These are phyloP conservation scores for Alternaria postmessia DNA, from an alignment of 2,329 filamentous ascomycete species.

Conservation along the genomic window DNA sequence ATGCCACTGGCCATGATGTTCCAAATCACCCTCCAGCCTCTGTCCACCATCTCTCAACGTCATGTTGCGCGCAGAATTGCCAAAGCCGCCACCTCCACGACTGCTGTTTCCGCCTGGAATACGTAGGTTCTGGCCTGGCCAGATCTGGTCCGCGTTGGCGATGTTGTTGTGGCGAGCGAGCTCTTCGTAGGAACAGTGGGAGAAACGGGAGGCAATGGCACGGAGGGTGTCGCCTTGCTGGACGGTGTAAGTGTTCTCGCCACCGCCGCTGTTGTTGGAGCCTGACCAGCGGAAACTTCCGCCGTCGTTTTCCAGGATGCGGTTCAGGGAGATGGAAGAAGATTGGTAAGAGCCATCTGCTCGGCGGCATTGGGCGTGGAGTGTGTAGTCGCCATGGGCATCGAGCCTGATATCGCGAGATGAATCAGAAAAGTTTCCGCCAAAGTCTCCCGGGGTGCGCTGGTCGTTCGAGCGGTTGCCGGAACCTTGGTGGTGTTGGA, in stretches of 20 bases:
- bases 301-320: slow-evolving; percentile 31
- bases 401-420: slow-evolving; percentile 38
- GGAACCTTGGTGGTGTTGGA: slow-evolving; percentile 2
- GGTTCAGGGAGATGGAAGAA: slow-evolving; percentile 33
- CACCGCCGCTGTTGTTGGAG: slow-evolving; percentile 19
- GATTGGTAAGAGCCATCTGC: slow-evolving; percentile 34
- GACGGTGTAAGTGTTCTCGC: slow-evolving; percentile 29
- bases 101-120: slow-evolving; percentile 31
- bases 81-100: slow-evolving; percentile 24
- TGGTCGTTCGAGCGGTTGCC: slow-evolving; percentile 5
- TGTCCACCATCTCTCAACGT: slow-evolving; percentile 33
- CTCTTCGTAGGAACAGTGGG: slow-evolving; percentile 37
- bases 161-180: slow-evolving; percentile 38
- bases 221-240: slow-evolving; percentile 40
- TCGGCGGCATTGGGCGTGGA: slow-evolving; percentile 37
- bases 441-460: slow-evolving; percentile 29
- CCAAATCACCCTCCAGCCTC: slow-evolving; percentile 32
- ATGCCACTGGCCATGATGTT: slow-evolving; percentile 28
- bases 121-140: slow-evolving; percentile 37
- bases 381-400: slow-evolving; percentile 34
- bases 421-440: slow-evolving; percentile 35
- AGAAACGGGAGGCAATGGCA: slow-evolving; percentile 33
- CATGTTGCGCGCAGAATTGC: slow-evolving; percentile 31
- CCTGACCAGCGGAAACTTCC: slow-evolving; percentile 39
- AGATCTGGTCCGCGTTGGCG: slow-evolving; percentile 37